phyloP scores from a whole-genome alignment of 805 yeast species.

The Tetrapisispora taiwanensis region DNA sequence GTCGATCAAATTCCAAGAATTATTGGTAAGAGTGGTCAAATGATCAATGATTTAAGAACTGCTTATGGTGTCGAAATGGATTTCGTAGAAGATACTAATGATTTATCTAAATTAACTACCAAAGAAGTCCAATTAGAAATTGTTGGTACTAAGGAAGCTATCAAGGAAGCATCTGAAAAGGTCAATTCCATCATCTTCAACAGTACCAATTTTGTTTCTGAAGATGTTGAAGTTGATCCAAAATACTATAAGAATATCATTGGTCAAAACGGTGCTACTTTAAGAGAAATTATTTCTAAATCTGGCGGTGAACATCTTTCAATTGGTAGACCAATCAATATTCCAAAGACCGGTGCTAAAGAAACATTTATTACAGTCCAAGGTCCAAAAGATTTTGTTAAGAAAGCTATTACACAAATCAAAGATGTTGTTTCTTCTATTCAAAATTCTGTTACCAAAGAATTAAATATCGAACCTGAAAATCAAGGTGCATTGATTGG shows the following conservation, averaged over 20 bases:
- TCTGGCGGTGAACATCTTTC: slow-evolving; percentile 54
- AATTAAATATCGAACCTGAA: slow-evolving; percentile 51
- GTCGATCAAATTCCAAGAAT: slow-evolving; percentile 66
- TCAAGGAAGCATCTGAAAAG: slow-evolving; percentile 57
- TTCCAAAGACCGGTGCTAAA: slow-evolving; percentile 63
- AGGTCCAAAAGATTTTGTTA: slow-evolving; percentile 72
- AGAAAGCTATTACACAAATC: slow-evolving; percentile 52
- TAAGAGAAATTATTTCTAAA: slow-evolving; percentile 59
- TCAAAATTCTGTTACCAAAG: slow-evolving; percentile 47
- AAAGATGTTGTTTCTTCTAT: slow-evolving; percentile 51
- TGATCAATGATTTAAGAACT: slow-evolving; percentile 68
- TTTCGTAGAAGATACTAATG: slow-evolving; percentile 30
- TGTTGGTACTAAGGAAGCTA: slow-evolving; percentile 69
- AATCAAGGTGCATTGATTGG: slow-evolving; percentile 75
- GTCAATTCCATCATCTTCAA: slow-evolving; percentile 56
- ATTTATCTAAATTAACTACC: slow-evolving; percentile 34
- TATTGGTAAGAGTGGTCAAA: slow-evolving; percentile 84
- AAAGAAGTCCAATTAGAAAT: slow-evolving; percentile 55
- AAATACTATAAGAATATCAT: slow-evolving; percentile 64
- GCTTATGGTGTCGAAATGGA: slow-evolving; percentile 44
- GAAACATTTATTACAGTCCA: slow-evolving; percentile 48
- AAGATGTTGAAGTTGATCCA: slow-evolving; percentile 56
- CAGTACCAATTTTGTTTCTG: slow-evolving; percentile 49
- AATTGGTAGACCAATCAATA: slow-evolving; percentile 33
- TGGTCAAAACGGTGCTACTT: slow-evolving; percentile 68